Percentiles rank a stretch among this genome's conserved stretches.
Conservation (phyloP, 1,139 yeast genomes). For the Yamadazyma blattariae region DNA sequence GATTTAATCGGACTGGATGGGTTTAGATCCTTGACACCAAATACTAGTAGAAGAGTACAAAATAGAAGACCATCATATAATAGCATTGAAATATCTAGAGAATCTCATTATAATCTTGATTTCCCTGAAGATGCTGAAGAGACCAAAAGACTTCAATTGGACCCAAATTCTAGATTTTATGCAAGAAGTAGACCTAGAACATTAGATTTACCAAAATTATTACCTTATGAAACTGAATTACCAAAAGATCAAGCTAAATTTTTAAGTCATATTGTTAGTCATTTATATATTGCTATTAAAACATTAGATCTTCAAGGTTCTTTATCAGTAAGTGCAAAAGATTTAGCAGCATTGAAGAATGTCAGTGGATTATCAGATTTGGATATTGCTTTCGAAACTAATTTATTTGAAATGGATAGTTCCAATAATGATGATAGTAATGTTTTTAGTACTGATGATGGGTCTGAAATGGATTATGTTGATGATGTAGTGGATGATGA, state of each 20-base stretch:
- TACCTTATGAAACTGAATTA: conserved; percentile 78
- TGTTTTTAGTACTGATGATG: conserved; percentile 9
- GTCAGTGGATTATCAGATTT: conserved; percentile 38
- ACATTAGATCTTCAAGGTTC: conserved; percentile 77
- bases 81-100: conserved; percentile 35
- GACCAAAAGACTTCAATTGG: conserved; percentile 37
- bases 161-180: conserved; percentile 55
- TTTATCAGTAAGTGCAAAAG: conserved; percentile 64
- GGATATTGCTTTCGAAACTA: conserved; percentile 55
- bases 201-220: conserved; percentile 54
- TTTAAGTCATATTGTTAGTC: conserved; percentile 73
- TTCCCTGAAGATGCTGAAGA: conserved; percentile 50
- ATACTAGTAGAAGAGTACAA: conserved; percentile 17
- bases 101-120: conserved; percentile 53
- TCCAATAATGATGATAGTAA: conserved; percentile 5
- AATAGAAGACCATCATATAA: conserved; percentile 36
- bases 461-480: conserved; percentile 10
- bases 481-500: conserved; percentile 22
- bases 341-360: conserved; percentile 42
- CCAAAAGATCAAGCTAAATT: conserved; percentile 71
- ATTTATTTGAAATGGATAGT: conserved; percentile 34
- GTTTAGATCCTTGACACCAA: conserved; percentile 27
- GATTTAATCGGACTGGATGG: conserved; percentile 5
- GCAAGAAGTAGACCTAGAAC: conserved; percentile 52
- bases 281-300: conserved; percentile 74